Percentiles rank a stretch among this genome's conserved stretches.
Conservation (phyloP, 257 asterid species). For the Solanum chaucha region DNA sequence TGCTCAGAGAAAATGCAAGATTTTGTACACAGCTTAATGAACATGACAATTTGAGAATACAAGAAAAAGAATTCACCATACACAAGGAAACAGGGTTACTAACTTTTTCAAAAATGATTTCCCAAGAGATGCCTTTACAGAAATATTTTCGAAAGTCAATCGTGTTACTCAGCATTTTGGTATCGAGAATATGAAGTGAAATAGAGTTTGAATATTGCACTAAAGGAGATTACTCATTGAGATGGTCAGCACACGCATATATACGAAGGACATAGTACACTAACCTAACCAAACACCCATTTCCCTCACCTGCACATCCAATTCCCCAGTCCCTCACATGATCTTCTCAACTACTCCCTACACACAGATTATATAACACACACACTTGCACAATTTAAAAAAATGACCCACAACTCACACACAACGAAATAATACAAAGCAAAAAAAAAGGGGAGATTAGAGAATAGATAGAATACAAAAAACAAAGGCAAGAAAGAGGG, state of each 20-base stretch:
- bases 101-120: not conserved
- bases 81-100: not conserved
- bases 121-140: not conserved
- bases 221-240: not conserved
- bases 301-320: not conserved
- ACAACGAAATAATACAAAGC: not conserved
- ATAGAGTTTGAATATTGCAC: not conserved
- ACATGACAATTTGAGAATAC: not conserved
- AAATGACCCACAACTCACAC: not conserved
- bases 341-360: not conserved
- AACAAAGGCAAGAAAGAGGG: not conserved
- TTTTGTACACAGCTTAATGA: not conserved
- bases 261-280: not conserved
- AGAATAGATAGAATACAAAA: not conserved
- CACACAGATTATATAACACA: not conserved
- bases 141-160: not conserved
- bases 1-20: slow-evolving; percentile 18
- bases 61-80: not conserved
- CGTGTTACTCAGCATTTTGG: not conserved
- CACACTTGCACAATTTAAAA: not conserved
- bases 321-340: not conserved
- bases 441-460: too few relatives aligned
- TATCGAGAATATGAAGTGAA: not conserved
- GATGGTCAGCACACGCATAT: not conserved
- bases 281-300: not conserved